Evolutionary conservation across 139 green algal species (phyloP).

Genomic region (Chlorella sorokiniana): DNA sequence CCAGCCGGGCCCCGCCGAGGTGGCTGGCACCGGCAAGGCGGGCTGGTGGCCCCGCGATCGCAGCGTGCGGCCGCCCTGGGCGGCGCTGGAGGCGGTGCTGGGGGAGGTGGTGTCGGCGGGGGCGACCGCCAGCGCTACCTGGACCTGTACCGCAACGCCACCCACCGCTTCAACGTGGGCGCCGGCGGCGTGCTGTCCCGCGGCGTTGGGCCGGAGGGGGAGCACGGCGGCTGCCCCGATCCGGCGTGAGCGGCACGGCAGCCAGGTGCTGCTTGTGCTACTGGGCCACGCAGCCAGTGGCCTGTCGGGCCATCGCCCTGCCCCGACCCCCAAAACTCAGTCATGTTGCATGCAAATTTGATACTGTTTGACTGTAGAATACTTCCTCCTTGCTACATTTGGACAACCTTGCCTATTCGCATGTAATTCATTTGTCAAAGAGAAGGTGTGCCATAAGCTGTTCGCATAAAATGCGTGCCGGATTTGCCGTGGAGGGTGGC

Average conservation of each 20-base stretch:
- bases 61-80: constrained; percentile 6
- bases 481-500: too few species aligned
- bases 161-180: background rate
- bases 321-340: too few species aligned
- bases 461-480: too few species aligned
- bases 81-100: background rate
- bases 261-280: too few species aligned
- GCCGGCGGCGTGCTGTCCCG: background rate
- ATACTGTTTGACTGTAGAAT: too few species aligned
- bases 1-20: background rate
- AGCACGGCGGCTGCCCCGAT: background rate
- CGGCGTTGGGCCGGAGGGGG: background rate
- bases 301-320: too few species aligned
- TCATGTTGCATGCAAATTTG: too few species aligned
- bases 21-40: background rate
- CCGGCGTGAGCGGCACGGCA: background rate
- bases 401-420: too few species aligned
- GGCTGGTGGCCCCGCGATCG: constrained; percentile 1
- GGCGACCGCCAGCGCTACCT: background rate
- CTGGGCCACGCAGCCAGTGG: too few species aligned
- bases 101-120: background rate
- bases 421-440: too few species aligned
- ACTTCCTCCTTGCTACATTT: too few species aligned
- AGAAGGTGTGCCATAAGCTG: too few species aligned
- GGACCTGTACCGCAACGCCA: background rate